Evolutionary conservation across 163 green algal species (phyloP).

Genomic region (Chloroidium sp.): DNA sequence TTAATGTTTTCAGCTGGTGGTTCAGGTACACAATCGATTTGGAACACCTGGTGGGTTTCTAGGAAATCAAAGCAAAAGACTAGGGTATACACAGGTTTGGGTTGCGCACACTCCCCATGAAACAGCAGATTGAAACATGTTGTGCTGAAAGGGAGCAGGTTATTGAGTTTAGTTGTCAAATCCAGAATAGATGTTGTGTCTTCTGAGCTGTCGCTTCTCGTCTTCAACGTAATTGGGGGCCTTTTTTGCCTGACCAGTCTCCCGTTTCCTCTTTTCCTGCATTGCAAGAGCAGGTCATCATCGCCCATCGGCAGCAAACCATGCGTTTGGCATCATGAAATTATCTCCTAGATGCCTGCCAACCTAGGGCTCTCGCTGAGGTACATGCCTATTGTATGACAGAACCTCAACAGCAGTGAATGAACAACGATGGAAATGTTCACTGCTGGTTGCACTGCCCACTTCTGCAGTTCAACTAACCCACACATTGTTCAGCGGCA

Average conservation of each 20-base stretch:
- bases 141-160: background rate
- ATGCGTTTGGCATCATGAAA: too few relatives aligned
- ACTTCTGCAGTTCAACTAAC: too few relatives aligned
- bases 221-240: constrained; percentile 74
- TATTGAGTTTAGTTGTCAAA: constrained; percentile 27
- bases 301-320: too few relatives aligned
- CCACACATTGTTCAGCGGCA: too few relatives aligned
- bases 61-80: background rate
- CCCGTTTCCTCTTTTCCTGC: constrained; percentile 73
- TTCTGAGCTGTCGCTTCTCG: constrained; percentile 56
- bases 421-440: too few relatives aligned
- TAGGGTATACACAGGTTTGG: background rate
- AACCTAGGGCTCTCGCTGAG: too few relatives aligned
- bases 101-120: background rate
- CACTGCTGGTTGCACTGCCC: too few relatives aligned
- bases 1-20: background rate
- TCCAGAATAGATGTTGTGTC: constrained; percentile 46
- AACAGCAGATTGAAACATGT: background rate
- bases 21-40: background rate
- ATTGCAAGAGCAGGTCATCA: background rate
- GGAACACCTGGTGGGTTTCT: background rate
- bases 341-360: too few relatives aligned
- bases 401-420: too few relatives aligned
- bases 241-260: constrained; percentile 45
- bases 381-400: too few relatives aligned